Evolutionary conservation across 345 rosid genomes (phyloP).

Genomic region (Citrus sp.): DNA sequence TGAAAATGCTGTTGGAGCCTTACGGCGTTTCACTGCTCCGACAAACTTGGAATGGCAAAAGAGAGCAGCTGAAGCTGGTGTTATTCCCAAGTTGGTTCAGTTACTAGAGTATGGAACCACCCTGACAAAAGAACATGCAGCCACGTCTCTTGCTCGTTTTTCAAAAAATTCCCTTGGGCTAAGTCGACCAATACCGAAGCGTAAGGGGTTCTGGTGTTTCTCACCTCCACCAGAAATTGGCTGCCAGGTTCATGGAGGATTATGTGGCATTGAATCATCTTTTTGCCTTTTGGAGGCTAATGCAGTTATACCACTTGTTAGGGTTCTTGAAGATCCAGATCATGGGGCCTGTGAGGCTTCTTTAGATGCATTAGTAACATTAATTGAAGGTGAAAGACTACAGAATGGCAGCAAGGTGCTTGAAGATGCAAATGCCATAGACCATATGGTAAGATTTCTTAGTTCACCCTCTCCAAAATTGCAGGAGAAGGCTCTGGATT

Average conservation of each 20-base stretch:
- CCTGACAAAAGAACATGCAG: slow-evolving; percentile 45
- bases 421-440: slow-evolving; percentile 50
- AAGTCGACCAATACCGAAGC: slow-evolving; percentile 33
- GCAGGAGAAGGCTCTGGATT: slow-evolving; percentile 55
- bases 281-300: slow-evolving; percentile 68
- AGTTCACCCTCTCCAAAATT: slow-evolving; percentile 43
- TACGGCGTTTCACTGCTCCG: slow-evolving; percentile 48
- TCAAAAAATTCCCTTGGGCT: slow-evolving; percentile 43
- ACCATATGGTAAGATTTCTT: slow-evolving; percentile 42
- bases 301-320: slow-evolving; percentile 49
- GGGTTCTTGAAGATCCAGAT: slow-evolving; percentile 46
- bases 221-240: slow-evolving; percentile 38
- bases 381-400: slow-evolving; percentile 51
- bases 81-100: slow-evolving; percentile 50
- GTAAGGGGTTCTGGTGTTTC: slow-evolving; percentile 45
- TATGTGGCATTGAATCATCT: slow-evolving; percentile 53
- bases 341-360: slow-evolving; percentile 49
- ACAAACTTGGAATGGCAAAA: slow-evolving; percentile 46
- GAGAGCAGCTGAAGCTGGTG: slow-evolving; percentile 47
- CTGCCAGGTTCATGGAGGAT: slow-evolving; percentile 54
- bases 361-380: slow-evolving; percentile 57
- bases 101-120: slow-evolving; percentile 43
- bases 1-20: slow-evolving; percentile 55
- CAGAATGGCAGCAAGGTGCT: slow-evolving; percentile 58
- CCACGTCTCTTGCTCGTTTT: slow-evolving; percentile 46